phyloP scores from a whole-genome alignment of 1,284 basidiomycete species.

The Irpex sp. region DNA sequence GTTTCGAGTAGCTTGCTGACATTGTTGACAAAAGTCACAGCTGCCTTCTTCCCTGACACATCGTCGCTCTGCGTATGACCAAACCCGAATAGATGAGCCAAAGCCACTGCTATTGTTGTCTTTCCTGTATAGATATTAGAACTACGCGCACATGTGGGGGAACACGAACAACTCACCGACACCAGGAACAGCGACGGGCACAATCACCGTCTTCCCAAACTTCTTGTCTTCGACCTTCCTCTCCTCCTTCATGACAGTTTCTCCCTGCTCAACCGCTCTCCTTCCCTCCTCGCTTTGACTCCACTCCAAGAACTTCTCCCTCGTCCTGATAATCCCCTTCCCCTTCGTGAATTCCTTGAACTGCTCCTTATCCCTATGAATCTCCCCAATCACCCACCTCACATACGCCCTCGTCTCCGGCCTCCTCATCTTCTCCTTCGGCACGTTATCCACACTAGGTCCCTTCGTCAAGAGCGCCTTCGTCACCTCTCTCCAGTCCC shows the following conservation, averaged over 20 bases:
- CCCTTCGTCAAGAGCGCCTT: slow-evolving; percentile 71
- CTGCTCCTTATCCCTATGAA: slow-evolving; percentile 64
- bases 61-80: slow-evolving; percentile 96
- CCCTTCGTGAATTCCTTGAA: slow-evolving; percentile 80
- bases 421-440: slow-evolving; percentile 70
- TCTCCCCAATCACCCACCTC: slow-evolving; percentile 78
- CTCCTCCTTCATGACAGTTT: slow-evolving; percentile 45
- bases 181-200: slow-evolving; percentile 93
- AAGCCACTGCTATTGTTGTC: slow-evolving; percentile 87
- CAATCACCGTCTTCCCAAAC: slow-evolving; percentile 86
- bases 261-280: slow-evolving; percentile 35
- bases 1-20: slow-evolving; percentile 70
- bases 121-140: slow-evolving; percentile 67
- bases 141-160: background rate
- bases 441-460: slow-evolving; percentile 45
- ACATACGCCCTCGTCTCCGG: slow-evolving; percentile 76
- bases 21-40: slow-evolving; percentile 82
- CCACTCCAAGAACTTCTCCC: slow-evolving; percentile 87
- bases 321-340: slow-evolving; percentile 86
- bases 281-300: slow-evolving; percentile 57
- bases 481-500: slow-evolving; percentile 97
- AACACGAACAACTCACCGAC: slow-evolving; percentile 69
- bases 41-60: slow-evolving; percentile 82
- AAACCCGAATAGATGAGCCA: slow-evolving; percentile 84
- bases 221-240: slow-evolving; percentile 37